Percentiles rank a stretch among this genome's conserved stretches.
phyloP scores from a whole-genome alignment of 1,284 basidiomycete species.

The Acaromyces ingoldii region DNA sequence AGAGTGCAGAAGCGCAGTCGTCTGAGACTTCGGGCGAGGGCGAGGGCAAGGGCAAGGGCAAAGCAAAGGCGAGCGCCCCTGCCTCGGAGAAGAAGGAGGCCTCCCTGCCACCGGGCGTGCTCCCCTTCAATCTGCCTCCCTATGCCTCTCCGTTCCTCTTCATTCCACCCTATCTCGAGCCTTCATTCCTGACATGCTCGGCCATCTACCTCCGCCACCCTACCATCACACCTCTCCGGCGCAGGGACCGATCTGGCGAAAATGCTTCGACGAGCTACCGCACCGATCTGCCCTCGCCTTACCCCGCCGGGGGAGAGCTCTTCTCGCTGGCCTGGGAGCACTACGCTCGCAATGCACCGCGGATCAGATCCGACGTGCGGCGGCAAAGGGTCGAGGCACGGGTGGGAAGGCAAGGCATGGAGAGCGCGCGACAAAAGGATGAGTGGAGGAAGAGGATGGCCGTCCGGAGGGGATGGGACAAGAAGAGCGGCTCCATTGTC shows the following conservation, averaged over 20 bases:
- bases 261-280: slow-evolving; percentile 16
- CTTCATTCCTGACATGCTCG: slow-evolving; percentile 84
- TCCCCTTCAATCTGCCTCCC: slow-evolving; percentile 71
- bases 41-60: slow-evolving; percentile 13
- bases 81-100: slow-evolving; percentile 11
- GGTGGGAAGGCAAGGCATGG: slow-evolving; percentile 34
- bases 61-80: too few species aligned
- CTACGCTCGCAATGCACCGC: slow-evolving; percentile 43
- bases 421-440: slow-evolving; percentile 32
- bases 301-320: slow-evolving; percentile 42
- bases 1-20: neutral
- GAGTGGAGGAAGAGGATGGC: slow-evolving; percentile 4
- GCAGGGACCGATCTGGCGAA: neutral
- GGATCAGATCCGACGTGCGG: slow-evolving; percentile 40
- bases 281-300: slow-evolving; percentile 46
- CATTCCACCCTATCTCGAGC: slow-evolving; percentile 89
- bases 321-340: slow-evolving; percentile 48
- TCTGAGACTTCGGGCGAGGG: neutral
- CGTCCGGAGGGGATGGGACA: slow-evolving; percentile 5
- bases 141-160: slow-evolving; percentile 89
- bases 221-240: slow-evolving; percentile 59
- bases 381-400: slow-evolving; percentile 34
- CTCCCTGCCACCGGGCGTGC: slow-evolving; percentile 38
- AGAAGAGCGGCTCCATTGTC: neutral
- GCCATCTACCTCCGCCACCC: slow-evolving; percentile 91